A percentile compares a stretch with the other conserved stretches of the same genome.
Evolutionary conservation across 2,329 filamentous ascomycete genomes (phyloP).

Genomic region (Ascochyta koolunga): DNA sequence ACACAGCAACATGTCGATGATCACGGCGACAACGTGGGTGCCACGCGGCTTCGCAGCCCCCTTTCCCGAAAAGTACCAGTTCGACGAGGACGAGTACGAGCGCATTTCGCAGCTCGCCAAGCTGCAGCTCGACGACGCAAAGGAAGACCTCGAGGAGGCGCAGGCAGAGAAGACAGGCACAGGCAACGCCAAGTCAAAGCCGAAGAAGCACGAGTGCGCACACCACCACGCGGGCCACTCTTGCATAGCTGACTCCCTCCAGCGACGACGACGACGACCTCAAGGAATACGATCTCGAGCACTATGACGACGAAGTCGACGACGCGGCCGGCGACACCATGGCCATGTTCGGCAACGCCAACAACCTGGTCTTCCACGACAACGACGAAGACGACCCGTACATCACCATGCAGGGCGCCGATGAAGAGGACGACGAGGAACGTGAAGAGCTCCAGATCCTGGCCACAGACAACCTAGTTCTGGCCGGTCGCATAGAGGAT

Average conservation of each 20-base stretch:
- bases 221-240: background rate
- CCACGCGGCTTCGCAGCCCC: slow-evolving; percentile 58
- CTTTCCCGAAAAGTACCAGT: slow-evolving; percentile 56
- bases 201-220: slow-evolving; percentile 29
- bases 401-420: slow-evolving; percentile 79
- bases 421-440: slow-evolving; percentile 80
- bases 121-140: slow-evolving; percentile 84
- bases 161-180: slow-evolving; percentile 55
- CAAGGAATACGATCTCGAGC: slow-evolving; percentile 93
- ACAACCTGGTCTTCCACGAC: slow-evolving; percentile 90
- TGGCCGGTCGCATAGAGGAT: slow-evolving; percentile 94
- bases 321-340: slow-evolving; percentile 75
- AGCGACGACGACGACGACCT: slow-evolving; percentile 75
- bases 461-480: slow-evolving; percentile 87
- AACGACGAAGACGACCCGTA: slow-evolving; percentile 96
- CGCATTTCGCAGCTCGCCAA: slow-evolving; percentile 59
- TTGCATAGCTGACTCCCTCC: slow-evolving; percentile 17
- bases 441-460: slow-evolving; percentile 92
- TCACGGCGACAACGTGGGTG: slow-evolving; percentile 61
- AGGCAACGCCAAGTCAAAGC: slow-evolving; percentile 31
- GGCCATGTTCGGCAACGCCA: slow-evolving; percentile 95
- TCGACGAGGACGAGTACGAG: slow-evolving; percentile 59
- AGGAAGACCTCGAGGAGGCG: slow-evolving; percentile 71
- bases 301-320: slow-evolving; percentile 86
- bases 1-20: slow-evolving; percentile 58